Evolutionary conservation across 805 yeast species (phyloP).

Genomic region (Pichia cabralensis): DNA sequence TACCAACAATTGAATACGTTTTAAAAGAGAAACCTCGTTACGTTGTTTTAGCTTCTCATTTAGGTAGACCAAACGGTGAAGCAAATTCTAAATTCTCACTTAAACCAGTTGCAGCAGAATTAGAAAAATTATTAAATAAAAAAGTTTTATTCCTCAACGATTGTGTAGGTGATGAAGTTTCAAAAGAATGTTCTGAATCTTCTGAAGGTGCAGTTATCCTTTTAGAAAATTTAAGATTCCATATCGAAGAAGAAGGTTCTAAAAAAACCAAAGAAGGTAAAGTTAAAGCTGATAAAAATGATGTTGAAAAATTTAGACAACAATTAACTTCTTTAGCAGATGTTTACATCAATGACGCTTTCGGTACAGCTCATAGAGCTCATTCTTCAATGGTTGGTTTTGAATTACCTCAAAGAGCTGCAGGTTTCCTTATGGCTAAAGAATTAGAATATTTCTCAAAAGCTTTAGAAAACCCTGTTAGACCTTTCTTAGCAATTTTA

Average conservation of each 20-base stretch:
- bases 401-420: conserved; percentile 90
- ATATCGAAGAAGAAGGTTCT: conserved; percentile 93
- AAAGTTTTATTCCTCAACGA: conserved; percentile 77
- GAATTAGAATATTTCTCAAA: conserved; percentile 96
- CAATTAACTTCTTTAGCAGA: conserved; percentile 90
- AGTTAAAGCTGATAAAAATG: conserved; percentile 83
- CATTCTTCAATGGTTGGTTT: conserved; percentile 99
- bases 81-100: conserved; percentile 76
- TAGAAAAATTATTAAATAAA: conserved; percentile 63
- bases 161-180: conserved; percentile 89
- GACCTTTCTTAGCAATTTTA: conserved; percentile 97
- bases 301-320: conserved; percentile 78
- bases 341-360: conserved; percentile 95
- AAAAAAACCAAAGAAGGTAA: conserved; percentile 82
- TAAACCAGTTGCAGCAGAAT: conserved; percentile 88
- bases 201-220: conserved; percentile 75
- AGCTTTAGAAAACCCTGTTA: conserved; percentile 94
- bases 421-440: conserved; percentile 97
- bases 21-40: conserved; percentile 86
- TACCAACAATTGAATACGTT: conserved; percentile 96
- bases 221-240: conserved; percentile 96
- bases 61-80: conserved; percentile 99
- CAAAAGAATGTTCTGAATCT: conserved; percentile 64
- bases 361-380: conserved; percentile 99
- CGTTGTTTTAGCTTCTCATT: conserved; percentile 88